phyloP scores from a whole-genome alignment of 768 basidiomycete species.

The Boletellus ananiceps region DNA sequence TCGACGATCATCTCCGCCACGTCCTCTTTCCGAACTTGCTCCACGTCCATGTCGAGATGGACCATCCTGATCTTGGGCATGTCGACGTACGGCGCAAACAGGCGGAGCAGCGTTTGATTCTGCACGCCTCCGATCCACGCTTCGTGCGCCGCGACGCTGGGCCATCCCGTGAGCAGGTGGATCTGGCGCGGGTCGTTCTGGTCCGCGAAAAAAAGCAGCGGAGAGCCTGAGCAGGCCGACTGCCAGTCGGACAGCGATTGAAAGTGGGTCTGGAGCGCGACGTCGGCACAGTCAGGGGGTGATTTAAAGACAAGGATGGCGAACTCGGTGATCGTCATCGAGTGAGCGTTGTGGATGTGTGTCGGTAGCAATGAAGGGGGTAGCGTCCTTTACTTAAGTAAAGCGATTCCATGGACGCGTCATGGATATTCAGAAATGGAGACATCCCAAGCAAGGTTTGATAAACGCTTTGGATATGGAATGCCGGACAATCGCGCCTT shows the following conservation, averaged over 20 bases:
- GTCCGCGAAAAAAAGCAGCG: slow-evolving; percentile 37
- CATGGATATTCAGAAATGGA: too few species aligned
- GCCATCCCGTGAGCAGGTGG: slow-evolving; percentile 45
- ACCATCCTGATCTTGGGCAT: slow-evolving; percentile 31
- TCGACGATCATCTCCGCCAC: slow-evolving; percentile 4
- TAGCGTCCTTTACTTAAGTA: too few species aligned
- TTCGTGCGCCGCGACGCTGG: slow-evolving; percentile 36
- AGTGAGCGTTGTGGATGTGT: too few species aligned
- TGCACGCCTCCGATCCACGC: slow-evolving; percentile 39
- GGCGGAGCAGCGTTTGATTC: slow-evolving; percentile 36
- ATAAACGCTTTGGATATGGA: background rate
- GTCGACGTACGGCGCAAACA: slow-evolving; percentile 28
- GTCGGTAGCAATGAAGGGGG: too few species aligned
- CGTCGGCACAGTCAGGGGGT: slow-evolving; percentile 28
- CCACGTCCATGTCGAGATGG: slow-evolving; percentile 39
- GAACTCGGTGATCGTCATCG: slow-evolving; percentile 45
- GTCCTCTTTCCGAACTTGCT: slow-evolving; percentile 20
- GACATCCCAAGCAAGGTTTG: too few species aligned
- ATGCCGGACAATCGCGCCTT: too few species aligned
- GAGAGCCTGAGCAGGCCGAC: slow-evolving; percentile 38
- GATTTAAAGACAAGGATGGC: slow-evolving; percentile 34
- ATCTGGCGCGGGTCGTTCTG: slow-evolving; percentile 20
- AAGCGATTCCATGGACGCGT: too few species aligned
- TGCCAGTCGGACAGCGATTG: slow-evolving; percentile 32
- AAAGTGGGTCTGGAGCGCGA: slow-evolving; percentile 30